These are phyloP conservation scores for Neurospora sp. DNA, from an alignment of 495 filamentous ascomycete genomes.

Conservation along the genomic window DNA sequence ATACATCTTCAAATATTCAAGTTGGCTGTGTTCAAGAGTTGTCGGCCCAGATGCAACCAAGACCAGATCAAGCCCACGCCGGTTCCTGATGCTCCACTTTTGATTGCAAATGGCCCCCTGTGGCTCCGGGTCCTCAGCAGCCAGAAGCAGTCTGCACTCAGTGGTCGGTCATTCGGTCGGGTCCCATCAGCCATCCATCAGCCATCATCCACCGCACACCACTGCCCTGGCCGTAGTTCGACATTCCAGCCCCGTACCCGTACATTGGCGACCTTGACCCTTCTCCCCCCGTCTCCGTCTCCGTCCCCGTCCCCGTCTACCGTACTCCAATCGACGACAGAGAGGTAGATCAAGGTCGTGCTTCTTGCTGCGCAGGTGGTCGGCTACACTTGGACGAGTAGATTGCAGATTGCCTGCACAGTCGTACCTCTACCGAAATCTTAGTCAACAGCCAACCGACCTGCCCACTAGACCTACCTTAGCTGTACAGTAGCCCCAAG, in stretches of 20 bases:
- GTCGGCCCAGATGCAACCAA: background rate
- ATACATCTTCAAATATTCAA: background rate
- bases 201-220: background rate
- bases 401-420: background rate
- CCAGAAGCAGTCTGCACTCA: background rate
- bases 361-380: background rate
- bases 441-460: background rate
- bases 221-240: background rate
- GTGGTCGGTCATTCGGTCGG: background rate
- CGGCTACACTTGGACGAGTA: background rate
- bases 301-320: background rate
- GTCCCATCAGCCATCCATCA: background rate
- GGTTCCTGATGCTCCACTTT: conserved; percentile 15
- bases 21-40: background rate
- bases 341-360: background rate
- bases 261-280: background rate
- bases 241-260: conserved; percentile 1
- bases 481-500: background rate
- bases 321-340: background rate
- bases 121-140: background rate
- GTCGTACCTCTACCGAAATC: background rate
- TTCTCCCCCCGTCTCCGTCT: background rate
- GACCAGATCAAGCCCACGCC: conserved; percentile 3
- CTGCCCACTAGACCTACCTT: background rate
- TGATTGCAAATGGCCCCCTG: conserved; percentile 14